Conservation (phyloP, 2,329 filamentous ascomycete species). For the Aspergillus texensis region DNA sequence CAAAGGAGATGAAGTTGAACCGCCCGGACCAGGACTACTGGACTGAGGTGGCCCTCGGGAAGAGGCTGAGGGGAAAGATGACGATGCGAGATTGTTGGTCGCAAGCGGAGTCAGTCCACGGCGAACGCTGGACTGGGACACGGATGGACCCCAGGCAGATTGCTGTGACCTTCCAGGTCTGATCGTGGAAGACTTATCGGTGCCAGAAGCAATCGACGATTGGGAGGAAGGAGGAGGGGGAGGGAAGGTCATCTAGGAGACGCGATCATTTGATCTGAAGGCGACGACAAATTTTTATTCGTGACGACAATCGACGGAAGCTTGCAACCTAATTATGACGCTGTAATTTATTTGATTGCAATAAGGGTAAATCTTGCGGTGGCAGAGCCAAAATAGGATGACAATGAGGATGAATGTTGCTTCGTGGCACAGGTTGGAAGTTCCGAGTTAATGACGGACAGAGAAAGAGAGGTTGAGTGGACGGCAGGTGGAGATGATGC, state of each 20-base stretch:
- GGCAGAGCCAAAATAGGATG: constrained; percentile 19
- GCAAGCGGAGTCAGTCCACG: constrained; percentile 62
- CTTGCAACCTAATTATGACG: constrained; percentile 13
- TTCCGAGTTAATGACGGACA: constrained; percentile 28
- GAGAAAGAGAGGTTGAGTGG: constrained; percentile 30
- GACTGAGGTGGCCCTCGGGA: constrained; percentile 49
- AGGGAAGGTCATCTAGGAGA: constrained; percentile 61
- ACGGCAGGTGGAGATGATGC: constrained; percentile 26
- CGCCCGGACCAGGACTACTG: constrained; percentile 52
- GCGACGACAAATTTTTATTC: constrained; percentile 38
- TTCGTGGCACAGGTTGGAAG: constrained; percentile 32
- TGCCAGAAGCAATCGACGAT: constrained; percentile 55
- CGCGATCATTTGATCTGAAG: constrained; percentile 53
- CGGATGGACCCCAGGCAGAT: constrained; percentile 60
- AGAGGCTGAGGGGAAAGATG: constrained; percentile 44
- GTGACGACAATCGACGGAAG: constrained; percentile 15
- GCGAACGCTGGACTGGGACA: constrained; percentile 58
- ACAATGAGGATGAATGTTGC: constrained; percentile 26
- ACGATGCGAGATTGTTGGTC: constrained; percentile 51
- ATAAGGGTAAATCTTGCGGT: constrained; percentile 15
- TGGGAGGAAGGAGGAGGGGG: constrained; percentile 55
- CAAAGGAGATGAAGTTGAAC: constrained; percentile 54
- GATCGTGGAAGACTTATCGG: constrained; percentile 50
- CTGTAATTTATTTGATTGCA: constrained; percentile 9
- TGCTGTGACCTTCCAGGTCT: constrained; percentile 51